phyloP scores from a whole-genome alignment of 1,284 basidiomycete species.

The Pholiota adiposa region DNA sequence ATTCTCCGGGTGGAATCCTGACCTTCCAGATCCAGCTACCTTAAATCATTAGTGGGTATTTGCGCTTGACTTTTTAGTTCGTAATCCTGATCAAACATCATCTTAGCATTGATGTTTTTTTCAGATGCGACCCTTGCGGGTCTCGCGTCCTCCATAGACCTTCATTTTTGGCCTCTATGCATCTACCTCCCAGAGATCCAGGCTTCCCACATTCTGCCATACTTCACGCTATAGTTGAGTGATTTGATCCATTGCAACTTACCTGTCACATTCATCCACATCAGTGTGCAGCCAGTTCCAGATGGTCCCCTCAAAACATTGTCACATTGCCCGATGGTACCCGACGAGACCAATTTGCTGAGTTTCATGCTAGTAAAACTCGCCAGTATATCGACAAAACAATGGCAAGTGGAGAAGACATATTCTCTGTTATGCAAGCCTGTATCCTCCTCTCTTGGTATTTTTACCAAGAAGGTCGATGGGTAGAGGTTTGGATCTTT shows the following conservation, averaged over 20 bases:
- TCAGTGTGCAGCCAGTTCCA: slow-evolving; percentile 82
- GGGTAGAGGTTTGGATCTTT: slow-evolving; percentile 91
- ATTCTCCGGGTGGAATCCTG: slow-evolving; percentile 80
- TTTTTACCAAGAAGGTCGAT: slow-evolving; percentile 85
- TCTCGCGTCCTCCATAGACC: slow-evolving; percentile 77
- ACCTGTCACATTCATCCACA: slow-evolving; percentile 14
- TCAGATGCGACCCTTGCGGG: slow-evolving; percentile 82
- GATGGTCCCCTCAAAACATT: slow-evolving; percentile 75
- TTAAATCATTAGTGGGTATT: slow-evolving; percentile 73
- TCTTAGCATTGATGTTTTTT: slow-evolving; percentile 76
- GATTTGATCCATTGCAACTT: slow-evolving; percentile 4
- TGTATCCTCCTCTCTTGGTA: slow-evolving; percentile 86
- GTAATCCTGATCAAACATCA: slow-evolving; percentile 4
- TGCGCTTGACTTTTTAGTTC: slow-evolving; percentile 15
- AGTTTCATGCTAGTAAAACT: slow-evolving; percentile 84
- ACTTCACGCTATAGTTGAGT: slow-evolving; percentile 76
- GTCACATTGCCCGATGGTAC: slow-evolving; percentile 71
- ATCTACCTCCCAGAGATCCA: slow-evolving; percentile 73
- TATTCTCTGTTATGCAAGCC: slow-evolving; percentile 84
- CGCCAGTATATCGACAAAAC: slow-evolving; percentile 82
- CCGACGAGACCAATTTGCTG: slow-evolving; percentile 78
- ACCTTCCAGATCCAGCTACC: slow-evolving; percentile 72
- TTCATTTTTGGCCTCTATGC: slow-evolving; percentile 79
- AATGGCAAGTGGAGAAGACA: slow-evolving; percentile 82
- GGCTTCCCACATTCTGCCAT: slow-evolving; percentile 83